Evolutionary conservation across 2,329 filamentous ascomycete genomes (phyloP).

Genomic region (Dactylellina drechsleri): DNA sequence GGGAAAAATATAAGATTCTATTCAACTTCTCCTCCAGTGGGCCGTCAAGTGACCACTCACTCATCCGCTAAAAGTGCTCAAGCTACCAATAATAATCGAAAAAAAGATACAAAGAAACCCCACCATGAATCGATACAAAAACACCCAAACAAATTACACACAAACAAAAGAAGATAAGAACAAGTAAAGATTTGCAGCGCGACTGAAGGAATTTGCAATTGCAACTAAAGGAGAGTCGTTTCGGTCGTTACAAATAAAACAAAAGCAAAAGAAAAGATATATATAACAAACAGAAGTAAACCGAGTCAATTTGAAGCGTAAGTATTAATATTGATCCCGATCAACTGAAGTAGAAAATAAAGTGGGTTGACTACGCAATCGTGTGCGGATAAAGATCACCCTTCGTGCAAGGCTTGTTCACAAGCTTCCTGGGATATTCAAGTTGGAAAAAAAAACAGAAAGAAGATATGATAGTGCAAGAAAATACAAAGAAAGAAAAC

Average conservation of each 20-base stretch:
- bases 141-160: neutral
- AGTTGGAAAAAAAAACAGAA: neutral
- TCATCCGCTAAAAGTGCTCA: conserved; percentile 45
- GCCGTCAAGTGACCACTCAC: neutral
- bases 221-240: conserved; percentile 50
- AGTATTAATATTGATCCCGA: conserved; percentile 10
- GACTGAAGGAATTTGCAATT: conserved; percentile 36
- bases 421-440: conserved; percentile 28
- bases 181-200: conserved; percentile 13
- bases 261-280: conserved; percentile 4
- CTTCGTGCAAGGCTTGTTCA: conserved; percentile 35
- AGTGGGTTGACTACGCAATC: conserved; percentile 1
- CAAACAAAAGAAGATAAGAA: conserved; percentile 9
- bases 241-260: conserved; percentile 35
- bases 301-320: neutral
- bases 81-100: conserved; percentile 11
- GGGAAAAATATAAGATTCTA: conserved; percentile 10
- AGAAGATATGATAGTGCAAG: conserved; percentile 19
- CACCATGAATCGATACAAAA: conserved; percentile 1
- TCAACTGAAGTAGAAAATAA: conserved; percentile 9
- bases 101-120: neutral
- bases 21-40: conserved; percentile 4
- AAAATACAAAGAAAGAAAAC: conserved; percentile 16
- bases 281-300: neutral
- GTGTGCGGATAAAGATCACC: neutral